These are phyloP conservation scores for Lyophyllum semitale DNA, from an alignment of 768 basidiomycete genomes.

Conservation along the genomic window DNA sequence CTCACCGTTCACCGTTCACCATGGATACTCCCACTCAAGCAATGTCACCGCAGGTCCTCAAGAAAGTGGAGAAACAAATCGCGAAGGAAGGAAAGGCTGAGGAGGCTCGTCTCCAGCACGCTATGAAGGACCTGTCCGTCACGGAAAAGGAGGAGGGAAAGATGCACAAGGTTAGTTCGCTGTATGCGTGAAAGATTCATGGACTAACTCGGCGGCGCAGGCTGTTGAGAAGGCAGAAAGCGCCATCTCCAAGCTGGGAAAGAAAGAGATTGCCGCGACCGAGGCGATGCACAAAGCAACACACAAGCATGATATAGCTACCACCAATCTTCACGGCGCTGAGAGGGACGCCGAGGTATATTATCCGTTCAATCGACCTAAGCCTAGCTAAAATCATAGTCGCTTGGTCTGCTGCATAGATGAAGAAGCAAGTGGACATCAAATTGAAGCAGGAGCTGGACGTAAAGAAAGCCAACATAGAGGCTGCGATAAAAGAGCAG, in stretches of 20 bases:
- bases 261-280: constrained; percentile 46
- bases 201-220: background rate
- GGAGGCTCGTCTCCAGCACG: constrained; percentile 48
- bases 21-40: constrained; percentile 7
- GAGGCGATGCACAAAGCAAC: constrained; percentile 48
- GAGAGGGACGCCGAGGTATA: constrained; percentile 15
- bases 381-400: background rate
- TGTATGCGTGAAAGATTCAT: background rate
- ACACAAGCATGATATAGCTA: constrained; percentile 44
- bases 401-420: background rate
- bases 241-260: constrained; percentile 42
- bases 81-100: constrained; percentile 54
- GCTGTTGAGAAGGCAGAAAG: constrained; percentile 18
- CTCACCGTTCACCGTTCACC: background rate
- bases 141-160: constrained; percentile 57
- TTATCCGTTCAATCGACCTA: background rate
- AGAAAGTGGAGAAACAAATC: constrained; percentile 44
- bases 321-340: constrained; percentile 29
- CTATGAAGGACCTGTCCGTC: constrained; percentile 52
- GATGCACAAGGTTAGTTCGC: constrained; percentile 48
- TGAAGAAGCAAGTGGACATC: constrained; percentile 17
- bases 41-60: constrained; percentile 29
- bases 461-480: constrained; percentile 23
- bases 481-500: constrained; percentile 22
- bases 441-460: constrained; percentile 22